Evolutionary conservation across 768 basidiomycete species (phyloP), one percentile per base, ranked within the genome.

Genomic region (Saitozyma sp.): DNA sequence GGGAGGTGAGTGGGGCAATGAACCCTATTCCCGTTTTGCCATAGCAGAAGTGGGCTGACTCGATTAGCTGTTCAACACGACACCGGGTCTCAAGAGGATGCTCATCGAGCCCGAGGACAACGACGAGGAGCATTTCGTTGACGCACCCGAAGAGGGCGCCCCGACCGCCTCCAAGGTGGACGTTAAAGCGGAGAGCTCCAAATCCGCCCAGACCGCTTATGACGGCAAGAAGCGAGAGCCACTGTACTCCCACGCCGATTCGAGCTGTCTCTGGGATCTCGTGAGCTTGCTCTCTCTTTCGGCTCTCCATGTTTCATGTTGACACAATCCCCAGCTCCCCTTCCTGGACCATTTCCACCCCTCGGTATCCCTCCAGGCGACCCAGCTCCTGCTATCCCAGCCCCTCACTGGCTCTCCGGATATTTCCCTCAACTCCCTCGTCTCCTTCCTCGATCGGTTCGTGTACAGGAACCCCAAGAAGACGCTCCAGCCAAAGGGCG

Each of bases 381-480:
- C 84, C 8, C 91, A 96, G 75, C 85, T 99, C 10, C 84, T 97
- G 54, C 73, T 82, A 1, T 85, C 84, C 8, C 83, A 88, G 53
- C 88, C 89, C 0, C 81, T 97, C 10, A 91, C 91, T 0, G 88
- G 90, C 9, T 88, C 86, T 9, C 85, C 91, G 0, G 94, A 98
- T 74, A 88, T 99, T 53, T 87, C 90, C 9, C 87, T 92, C 60
- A 93, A 96, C 81, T 94, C 93, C 0, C 85, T 97, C 20, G 88
- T 90, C 0, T 91, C 93, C 71, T 97, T 99, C 85, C 85, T 98
- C 46, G 96, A 98, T 76, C 86, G 94, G 41, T 97, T 98, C 81
- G 91, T 97, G 49, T 97, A 92, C 83, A 91, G 93, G 79, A 97
- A 98, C 77, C 88, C 93, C 0, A 98, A 97, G 82, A 82, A 83